Evolutionary conservation across 495 filamentous ascomycete genomes (phyloP).

Genomic region (Neurospora discreta): DNA sequence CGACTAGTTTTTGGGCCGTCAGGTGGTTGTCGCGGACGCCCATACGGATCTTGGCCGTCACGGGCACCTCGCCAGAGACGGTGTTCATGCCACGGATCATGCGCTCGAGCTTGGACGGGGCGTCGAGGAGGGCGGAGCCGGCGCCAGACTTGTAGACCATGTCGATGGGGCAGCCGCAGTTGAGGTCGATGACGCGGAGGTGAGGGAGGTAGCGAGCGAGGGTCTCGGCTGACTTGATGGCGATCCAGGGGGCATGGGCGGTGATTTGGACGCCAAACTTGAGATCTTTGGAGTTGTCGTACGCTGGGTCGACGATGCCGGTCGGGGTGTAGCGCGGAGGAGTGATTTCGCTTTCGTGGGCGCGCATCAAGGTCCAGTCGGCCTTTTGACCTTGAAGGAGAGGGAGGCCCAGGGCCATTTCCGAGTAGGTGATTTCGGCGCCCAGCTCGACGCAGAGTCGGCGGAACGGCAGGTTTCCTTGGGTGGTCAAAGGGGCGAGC

Average conservation of each 20-base stretch:
- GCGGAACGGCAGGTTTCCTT: slow-evolving; percentile 95
- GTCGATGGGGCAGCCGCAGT: slow-evolving; percentile 96
- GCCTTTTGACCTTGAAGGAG: slow-evolving; percentile 81
- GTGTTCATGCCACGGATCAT: slow-evolving; percentile 92
- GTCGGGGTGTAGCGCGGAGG: slow-evolving; percentile 45
- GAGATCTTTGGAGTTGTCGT: slow-evolving; percentile 71
- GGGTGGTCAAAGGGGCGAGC: slow-evolving; percentile 77
- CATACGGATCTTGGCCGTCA: slow-evolving; percentile 90
- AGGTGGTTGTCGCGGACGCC: slow-evolving; percentile 71
- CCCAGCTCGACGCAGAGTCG: slow-evolving; percentile 84
- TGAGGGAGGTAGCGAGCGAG: slow-evolving; percentile 64
- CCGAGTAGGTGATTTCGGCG: slow-evolving; percentile 89
- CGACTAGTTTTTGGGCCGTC: slow-evolving; percentile 67
- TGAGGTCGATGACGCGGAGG: slow-evolving; percentile 82
- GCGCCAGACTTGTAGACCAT: slow-evolving; percentile 76
- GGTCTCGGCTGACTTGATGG: slow-evolving; percentile 74
- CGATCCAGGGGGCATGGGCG: slow-evolving; percentile 78
- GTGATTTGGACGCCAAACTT: slow-evolving; percentile 89
- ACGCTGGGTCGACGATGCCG: slow-evolving; percentile 49
- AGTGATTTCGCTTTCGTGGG: slow-evolving; percentile 66
- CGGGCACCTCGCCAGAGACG: slow-evolving; percentile 75
- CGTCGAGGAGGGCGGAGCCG: slow-evolving; percentile 88
- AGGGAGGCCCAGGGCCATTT: slow-evolving; percentile 92
- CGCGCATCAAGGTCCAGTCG: slow-evolving; percentile 91
- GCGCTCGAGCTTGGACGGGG: slow-evolving; percentile 71